Evolutionary conservation across 208 protist genomes (phyloP), one percentile per base, ranked within the genome.

Genomic region (Naegleria gruberi): DNA sequence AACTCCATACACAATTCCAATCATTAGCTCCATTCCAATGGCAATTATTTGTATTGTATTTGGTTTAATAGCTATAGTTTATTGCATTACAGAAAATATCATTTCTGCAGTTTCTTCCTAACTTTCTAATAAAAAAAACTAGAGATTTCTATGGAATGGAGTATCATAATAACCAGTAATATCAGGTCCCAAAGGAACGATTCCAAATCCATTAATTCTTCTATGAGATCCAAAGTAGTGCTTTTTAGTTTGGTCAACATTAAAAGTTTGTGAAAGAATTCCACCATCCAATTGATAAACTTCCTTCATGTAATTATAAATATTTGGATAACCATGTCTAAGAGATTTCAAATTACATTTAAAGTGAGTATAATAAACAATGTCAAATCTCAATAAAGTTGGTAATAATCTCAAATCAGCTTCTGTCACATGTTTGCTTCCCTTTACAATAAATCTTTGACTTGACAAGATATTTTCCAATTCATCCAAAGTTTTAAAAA

Each of bases 321-420:
- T 41, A 90, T 96, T 94, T 44, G 94, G 94, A 90, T 95, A 97
- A 37, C 30, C 30, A 57, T 97, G 95, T 83, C 92, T 90, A 41
- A 97, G 93, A 42, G 93, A 91, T 47, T 93, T 91, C 84, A 92
- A 92, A 91, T 96, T 97, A 92, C 93, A 95, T 92, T 97, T 97
- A 91, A 97, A 98, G 92, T 96, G 87, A 74, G 91, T 90, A n/a
- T 92, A 83, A 92, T 98, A 98, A 19, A 97, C 96, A 12, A 93
- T 91, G 87, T 98, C 97, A 89, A 97, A 98, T 81, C 97, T 93
- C 23, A 97, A 92, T 23, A 97, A 92, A 37, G 95, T 97, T 57
- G 93, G 91, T 57, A 96, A 97, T 82, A 97, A 90, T 19, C 95
- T 93, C 40, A 98, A 91, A 92, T 98, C 97, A 19, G 94, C 94